Conservation (phyloP, 306 rosid genomes). For the Hippophae tibetana region DNA sequence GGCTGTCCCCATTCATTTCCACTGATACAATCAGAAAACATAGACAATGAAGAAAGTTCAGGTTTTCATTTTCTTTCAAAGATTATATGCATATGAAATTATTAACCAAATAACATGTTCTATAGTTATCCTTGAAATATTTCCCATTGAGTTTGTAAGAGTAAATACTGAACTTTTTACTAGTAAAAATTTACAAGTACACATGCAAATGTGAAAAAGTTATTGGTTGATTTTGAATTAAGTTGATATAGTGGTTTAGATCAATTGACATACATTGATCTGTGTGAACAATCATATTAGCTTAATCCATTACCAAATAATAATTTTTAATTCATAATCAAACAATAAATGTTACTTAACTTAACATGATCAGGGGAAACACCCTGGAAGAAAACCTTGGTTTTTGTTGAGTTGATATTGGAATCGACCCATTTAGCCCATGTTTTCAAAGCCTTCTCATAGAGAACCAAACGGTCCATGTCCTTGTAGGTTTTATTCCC, state of each 20-base stretch:
- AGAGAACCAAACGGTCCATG: conserved; percentile 65
- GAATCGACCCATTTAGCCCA: conserved; percentile 73
- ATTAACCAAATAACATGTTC: too few relatives aligned
- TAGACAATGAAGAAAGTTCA: background rate
- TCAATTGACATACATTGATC: too few relatives aligned
- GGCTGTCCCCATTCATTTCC: conserved; percentile 35
- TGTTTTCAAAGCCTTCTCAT: conserved; percentile 53
- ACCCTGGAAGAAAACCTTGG: conserved; percentile 67
- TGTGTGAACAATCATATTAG: too few relatives aligned
- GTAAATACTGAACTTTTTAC: too few relatives aligned
- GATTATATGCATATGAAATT: background rate
- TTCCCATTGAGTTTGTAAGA: too few relatives aligned
- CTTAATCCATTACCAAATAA: too few relatives aligned
- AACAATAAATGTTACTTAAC: conserved; percentile 22
- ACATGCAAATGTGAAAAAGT: too few relatives aligned
- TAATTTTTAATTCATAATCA: background rate
- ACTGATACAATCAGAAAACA: conserved; percentile 19
- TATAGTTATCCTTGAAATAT: too few relatives aligned
- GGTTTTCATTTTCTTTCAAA: background rate
- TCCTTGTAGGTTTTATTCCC: conserved; percentile 28
- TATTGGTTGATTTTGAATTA: too few relatives aligned
- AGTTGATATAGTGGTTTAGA: too few relatives aligned
- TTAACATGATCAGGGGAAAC: conserved; percentile 62
- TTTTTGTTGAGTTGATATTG: conserved; percentile 31
- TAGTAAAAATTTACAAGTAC: too few relatives aligned